A percentile compares a stretch with the other conserved stretches of the same genome.
These are phyloP conservation scores for Fusarium protoensiforme DNA, from an alignment of 2,329 filamentous ascomycete genomes.

Conservation along the genomic window DNA sequence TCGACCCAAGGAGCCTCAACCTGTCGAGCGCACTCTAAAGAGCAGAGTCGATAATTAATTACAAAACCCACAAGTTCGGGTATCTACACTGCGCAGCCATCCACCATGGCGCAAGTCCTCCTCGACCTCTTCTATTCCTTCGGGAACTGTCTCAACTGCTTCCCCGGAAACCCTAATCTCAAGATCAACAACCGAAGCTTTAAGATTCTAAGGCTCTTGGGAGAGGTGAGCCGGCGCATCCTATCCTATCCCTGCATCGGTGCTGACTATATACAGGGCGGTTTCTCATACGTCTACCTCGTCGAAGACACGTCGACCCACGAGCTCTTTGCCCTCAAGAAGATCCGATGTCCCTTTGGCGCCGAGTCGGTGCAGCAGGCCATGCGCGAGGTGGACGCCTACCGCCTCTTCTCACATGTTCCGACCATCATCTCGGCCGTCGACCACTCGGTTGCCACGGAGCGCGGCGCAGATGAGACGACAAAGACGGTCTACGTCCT, in stretches of 20 bases:
- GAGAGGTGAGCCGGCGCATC: conserved; percentile 73
- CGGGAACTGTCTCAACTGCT: conserved; percentile 95
- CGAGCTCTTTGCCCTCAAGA: conserved; percentile 93
- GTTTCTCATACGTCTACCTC: conserved; percentile 99
- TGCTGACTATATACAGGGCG: conserved; percentile 69
- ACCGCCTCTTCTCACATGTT: conserved; percentile 85
- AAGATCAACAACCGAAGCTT: conserved; percentile 96
- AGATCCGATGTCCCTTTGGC: conserved; percentile 98
- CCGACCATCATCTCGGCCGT: conserved; percentile 88
- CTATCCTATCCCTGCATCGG: too few species aligned
- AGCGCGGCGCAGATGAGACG: conserved; percentile 71
- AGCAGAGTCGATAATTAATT: not conserved
- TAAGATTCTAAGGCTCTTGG: conserved; percentile 93
- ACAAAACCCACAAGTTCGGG: not conserved
- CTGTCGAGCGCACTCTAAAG: not conserved
- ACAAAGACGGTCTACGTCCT: conserved; percentile 97
- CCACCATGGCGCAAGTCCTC: conserved; percentile 81
- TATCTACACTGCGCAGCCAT: not conserved
- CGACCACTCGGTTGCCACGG: conserved; percentile 84
- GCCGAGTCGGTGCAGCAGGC: conserved; percentile 95
- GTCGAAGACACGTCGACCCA: conserved; percentile 90
- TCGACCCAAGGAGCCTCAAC: not conserved
- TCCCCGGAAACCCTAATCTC: conserved; percentile 91
- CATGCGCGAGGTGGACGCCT: conserved; percentile 97
- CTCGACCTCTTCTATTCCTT: conserved; percentile 91